Evolutionary conservation across 108 stramenopile genomes (phyloP).

Genomic region (Seminavis robusta): DNA sequence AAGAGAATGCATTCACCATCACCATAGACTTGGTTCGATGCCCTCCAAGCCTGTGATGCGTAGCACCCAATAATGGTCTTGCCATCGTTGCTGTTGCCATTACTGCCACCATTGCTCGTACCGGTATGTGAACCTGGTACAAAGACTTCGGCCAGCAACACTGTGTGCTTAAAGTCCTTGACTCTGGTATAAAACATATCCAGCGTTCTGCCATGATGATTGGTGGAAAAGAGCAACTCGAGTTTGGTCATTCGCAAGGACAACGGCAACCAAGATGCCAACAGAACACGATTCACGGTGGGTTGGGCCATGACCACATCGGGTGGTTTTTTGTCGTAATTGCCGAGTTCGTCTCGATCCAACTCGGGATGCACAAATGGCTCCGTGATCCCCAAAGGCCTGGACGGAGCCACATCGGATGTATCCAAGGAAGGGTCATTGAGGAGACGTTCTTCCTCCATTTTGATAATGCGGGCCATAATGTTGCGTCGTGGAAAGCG

Average conservation of each 20-base stretch:
- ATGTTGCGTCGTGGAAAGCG: slow-evolving; percentile 73
- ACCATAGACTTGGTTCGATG: slow-evolving; percentile 49
- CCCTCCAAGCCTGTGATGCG: slow-evolving; percentile 76
- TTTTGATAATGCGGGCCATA: slow-evolving; percentile 55
- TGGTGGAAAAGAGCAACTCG: slow-evolving; percentile 75
- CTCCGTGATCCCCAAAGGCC: slow-evolving; percentile 27
- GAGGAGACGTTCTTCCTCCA: slow-evolving; percentile 51
- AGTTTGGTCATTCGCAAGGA: slow-evolving; percentile 64
- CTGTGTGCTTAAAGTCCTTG: slow-evolving; percentile 53
- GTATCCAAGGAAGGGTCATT: slow-evolving; percentile 20
- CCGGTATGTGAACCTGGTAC: not conserved
- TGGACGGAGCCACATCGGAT: slow-evolving; percentile 3
- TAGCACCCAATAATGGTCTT: slow-evolving; percentile 68
- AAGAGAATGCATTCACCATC: slow-evolving; percentile 83
- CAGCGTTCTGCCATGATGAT: slow-evolving; percentile 74
- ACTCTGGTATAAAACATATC: slow-evolving; percentile 59
- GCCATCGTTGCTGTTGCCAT: too few relatives aligned
- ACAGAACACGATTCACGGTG: slow-evolving; percentile 34
- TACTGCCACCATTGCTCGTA: not conserved
- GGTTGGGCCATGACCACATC: slow-evolving; percentile 44
- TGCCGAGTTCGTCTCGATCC: slow-evolving; percentile 1
- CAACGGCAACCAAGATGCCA: slow-evolving; percentile 73
- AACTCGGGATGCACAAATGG: slow-evolving; percentile 9
- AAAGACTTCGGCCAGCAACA: slow-evolving; percentile 64
- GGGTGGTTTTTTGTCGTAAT: slow-evolving; percentile 9